Evolutionary conservation across 2,329 filamentous ascomycete genomes (phyloP), one percentile per base, ranked within the genome.

Genomic region (Amylocarpus encephaloides): DNA sequence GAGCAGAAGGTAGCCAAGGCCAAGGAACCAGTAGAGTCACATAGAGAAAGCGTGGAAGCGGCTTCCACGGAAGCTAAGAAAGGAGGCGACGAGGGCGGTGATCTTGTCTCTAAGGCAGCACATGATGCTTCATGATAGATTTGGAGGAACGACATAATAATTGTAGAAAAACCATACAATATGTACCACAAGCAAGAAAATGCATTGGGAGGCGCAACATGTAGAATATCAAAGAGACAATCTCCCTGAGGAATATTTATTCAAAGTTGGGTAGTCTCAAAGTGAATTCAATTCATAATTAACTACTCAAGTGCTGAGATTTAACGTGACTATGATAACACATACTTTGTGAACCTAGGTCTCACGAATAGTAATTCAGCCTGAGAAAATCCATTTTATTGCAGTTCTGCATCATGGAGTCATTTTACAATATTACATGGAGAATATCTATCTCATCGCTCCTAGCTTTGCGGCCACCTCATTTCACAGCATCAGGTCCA

Each of bases 401-500:
- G 45, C 44, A 38, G 16, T 15, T 26, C 44, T 48, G 49, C 49
- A 51, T 48, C 22, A 18, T 11, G 9, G 36, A 35, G 44, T 49
- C 50, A 43, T 43, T 52, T 52, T 52, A 49, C 46, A 52, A 45
- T 41, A 42, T 46, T 52, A 49, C 46, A 52, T 46, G 50, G 50
- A 46, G 50, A 52, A 52, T 52, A 46, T 52, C 45, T 52, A 44
- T 52, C 44, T 42, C 45, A 49, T 48, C 36, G 45, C 47, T 45
- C 33, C 33, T 19, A 12, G 5, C 11, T 38, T 38, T 46, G 12
- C 35, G 22, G 19, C 32, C 33, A 22, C 33, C 16, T 42, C n/a
- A 46, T 26, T 43, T 58, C 56, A 98, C 72, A 98, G 79, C 70
- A 98, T 77, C 62, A 98, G 79, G 76, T 95, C 88, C 62, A 98